phyloP scores from a whole-genome alignment of 2,329 filamentous ascomycete genomes.

The Colletotrichum tabaci region DNA sequence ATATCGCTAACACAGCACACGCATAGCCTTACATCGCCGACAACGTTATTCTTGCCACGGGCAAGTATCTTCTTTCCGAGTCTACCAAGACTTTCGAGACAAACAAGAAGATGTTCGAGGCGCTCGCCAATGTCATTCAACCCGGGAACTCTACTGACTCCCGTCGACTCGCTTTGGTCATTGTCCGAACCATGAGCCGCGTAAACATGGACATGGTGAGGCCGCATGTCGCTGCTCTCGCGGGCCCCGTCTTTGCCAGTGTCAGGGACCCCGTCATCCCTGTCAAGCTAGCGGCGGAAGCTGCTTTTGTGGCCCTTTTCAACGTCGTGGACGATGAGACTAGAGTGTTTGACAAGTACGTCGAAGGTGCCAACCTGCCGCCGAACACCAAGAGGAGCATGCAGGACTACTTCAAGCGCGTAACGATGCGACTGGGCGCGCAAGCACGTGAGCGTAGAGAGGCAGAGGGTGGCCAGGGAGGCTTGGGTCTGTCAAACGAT shows the following conservation, averaged over 20 bases:
- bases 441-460: conserved; percentile 92
- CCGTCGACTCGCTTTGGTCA: conserved; percentile 87
- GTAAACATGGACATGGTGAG: conserved; percentile 84
- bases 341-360: conserved; percentile 91
- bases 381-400: conserved; percentile 88
- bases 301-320: conserved; percentile 93
- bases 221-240: conserved; percentile 85
- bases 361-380: conserved; percentile 78
- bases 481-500: conserved; percentile 88
- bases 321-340: conserved; percentile 89
- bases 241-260: conserved; percentile 87
- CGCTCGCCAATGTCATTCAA: conserved; percentile 80
- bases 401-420: conserved; percentile 96
- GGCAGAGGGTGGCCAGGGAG: conserved; percentile 90
- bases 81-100: conserved; percentile 80
- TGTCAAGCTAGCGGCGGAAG: conserved; percentile 94
- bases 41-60: conserved; percentile 89
- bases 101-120: conserved; percentile 84
- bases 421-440: conserved; percentile 85
- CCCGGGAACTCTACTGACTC: conserved; percentile 87
- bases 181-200: conserved; percentile 87
- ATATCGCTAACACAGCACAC: conserved; percentile 42
- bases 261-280: conserved; percentile 95
- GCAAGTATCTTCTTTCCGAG: conserved; percentile 86
- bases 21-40: conserved; percentile 84